Base-by-base conservation (phyloP, 2,329 filamentous ascomycete genomes). In the Fusarium miscanthi region DNA sequence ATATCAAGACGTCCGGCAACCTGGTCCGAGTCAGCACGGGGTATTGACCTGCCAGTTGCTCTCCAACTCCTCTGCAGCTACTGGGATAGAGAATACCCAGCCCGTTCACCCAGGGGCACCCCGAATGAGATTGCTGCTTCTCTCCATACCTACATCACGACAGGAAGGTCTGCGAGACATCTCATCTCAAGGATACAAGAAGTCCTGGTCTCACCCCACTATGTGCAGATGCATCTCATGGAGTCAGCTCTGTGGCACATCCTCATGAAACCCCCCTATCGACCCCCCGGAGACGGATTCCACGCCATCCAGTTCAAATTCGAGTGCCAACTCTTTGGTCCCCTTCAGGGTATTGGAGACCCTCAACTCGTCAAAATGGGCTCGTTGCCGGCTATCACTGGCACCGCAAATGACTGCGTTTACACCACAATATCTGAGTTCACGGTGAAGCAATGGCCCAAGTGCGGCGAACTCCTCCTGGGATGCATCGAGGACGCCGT, bases 221-320 rank as follows among this genome's bases (percentile, higher is more conserved):
- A 78, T 54, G 79, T 82, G 16, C 81, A 82, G 59, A 78, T 82
- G 68, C 80, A 82, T 54, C 66, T 82, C n/a, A 78, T 80, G 71
- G 81, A 82, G 59, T 82, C 81, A 5, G 78, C 81, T 13, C 70
- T 82, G 1, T 82, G 81, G 81, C 78, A 81, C 51, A 77, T 82
- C 12, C 70, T 82, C 8, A 45, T 79, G n/a, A 81, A 74, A 31
- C 73, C 77, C 35, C 76, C 77, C 3, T 76, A 66, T n/a, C 76
- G 73, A 21, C 81, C 81, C 4, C 81, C 81, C 0, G 10, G 59
- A 0, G 81, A 82, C 45, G 81, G 81, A 1, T 82, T 80, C 31
- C 79, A 81, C 30, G 72, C 80, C 9, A 62, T 80, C 14, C 81
- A 82, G 58, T 81, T 82, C 66, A 79, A 78, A 43, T 82, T 80